Percentiles rank a stretch among this genome's conserved stretches.
Conservation (phyloP, 495 filamentous ascomycete genomes). For the Aspergillus indologenus region DNA sequence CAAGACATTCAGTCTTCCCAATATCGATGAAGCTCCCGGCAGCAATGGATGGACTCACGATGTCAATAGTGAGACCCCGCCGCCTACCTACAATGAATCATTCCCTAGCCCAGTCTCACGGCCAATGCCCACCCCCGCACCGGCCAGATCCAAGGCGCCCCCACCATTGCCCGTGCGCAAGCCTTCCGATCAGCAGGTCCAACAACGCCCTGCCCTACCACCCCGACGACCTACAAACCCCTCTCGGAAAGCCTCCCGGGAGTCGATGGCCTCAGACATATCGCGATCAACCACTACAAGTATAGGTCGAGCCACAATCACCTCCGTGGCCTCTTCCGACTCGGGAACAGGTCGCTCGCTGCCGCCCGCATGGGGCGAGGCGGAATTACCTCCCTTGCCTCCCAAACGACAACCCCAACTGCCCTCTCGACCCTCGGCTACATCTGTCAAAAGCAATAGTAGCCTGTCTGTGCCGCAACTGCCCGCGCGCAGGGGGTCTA, state of each 20-base stretch:
- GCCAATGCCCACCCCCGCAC: slow-evolving; percentile 22
- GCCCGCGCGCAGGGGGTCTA: slow-evolving; percentile 20
- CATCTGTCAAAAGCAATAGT: slow-evolving; percentile 19
- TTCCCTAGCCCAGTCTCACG: slow-evolving; percentile 23
- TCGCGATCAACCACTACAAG: slow-evolving; percentile 40
- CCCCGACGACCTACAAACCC: slow-evolving; percentile 38
- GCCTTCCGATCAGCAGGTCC: slow-evolving; percentile 26
- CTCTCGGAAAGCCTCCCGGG: slow-evolving; percentile 28
- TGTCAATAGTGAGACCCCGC: not conserved
- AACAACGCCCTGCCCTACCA: slow-evolving; percentile 38
- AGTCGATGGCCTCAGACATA: slow-evolving; percentile 38
- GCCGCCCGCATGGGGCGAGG: slow-evolving; percentile 46
- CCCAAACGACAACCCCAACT: slow-evolving; percentile 32
- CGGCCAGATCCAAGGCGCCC: slow-evolving; percentile 39
- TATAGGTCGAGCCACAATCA: slow-evolving; percentile 30
- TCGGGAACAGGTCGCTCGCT: slow-evolving; percentile 17
- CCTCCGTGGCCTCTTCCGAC: slow-evolving; percentile 36
- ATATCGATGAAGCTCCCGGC: slow-evolving; percentile 23
- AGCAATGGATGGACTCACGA: slow-evolving; percentile 44
- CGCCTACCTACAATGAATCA: slow-evolving; percentile 6
- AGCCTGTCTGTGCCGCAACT: slow-evolving; percentile 20
- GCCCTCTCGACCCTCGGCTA: slow-evolving; percentile 25
- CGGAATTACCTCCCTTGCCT: slow-evolving; percentile 44
- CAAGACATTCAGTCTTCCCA: slow-evolving; percentile 16
- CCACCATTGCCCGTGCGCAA: slow-evolving; percentile 54